phyloP scores from a whole-genome alignment of 2,329 filamentous ascomycete species.

The Kalmusia sp. region DNA sequence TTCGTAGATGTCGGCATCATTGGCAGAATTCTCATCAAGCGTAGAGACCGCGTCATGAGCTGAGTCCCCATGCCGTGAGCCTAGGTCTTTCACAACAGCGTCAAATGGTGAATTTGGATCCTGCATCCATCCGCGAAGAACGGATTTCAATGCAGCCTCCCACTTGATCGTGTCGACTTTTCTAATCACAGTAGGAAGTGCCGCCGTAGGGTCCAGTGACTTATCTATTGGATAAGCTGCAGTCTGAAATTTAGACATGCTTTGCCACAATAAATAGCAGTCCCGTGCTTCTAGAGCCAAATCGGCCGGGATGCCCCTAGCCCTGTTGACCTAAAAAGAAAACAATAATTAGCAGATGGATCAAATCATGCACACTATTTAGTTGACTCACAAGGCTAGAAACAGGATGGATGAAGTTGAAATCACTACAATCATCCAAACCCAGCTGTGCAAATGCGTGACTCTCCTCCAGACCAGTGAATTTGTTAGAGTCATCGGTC shows the following conservation, averaged over 20 bases:
- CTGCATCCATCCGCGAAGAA: constrained; percentile 67
- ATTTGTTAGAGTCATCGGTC: constrained; percentile 49
- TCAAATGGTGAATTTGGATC: constrained; percentile 61
- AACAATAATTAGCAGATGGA: no score
- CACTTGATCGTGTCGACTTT: constrained; percentile 73
- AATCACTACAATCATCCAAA: constrained; percentile 57
- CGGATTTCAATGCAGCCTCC: constrained; percentile 66
- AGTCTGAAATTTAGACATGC: constrained; percentile 66
- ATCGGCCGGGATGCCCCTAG: constrained; percentile 70
- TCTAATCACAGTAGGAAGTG: constrained; percentile 62
- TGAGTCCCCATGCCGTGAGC: constrained; percentile 19
- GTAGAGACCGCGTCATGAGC: constrained; percentile 3
- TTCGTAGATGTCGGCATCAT: constrained; percentile 23
- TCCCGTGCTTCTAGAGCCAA: constrained; percentile 74
- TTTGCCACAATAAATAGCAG: constrained; percentile 70
- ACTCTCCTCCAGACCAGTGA: constrained; percentile 57
- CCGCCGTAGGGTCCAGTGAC: constrained; percentile 57
- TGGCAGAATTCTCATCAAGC: constrained; percentile 8
- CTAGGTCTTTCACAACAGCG: constrained; percentile 56
- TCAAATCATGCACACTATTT: no score
- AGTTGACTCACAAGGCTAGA: constrained; percentile 55
- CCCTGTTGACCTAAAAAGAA: constrained; percentile 56
- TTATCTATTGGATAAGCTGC: constrained; percentile 58
- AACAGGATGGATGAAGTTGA: constrained; percentile 72
- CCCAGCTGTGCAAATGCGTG: constrained; percentile 51